Percentiles rank a stretch among this genome's conserved stretches.
Evolutionary conservation across 1,284 basidiomycete species (phyloP).

Genomic region (Golubevia sp.): DNA sequence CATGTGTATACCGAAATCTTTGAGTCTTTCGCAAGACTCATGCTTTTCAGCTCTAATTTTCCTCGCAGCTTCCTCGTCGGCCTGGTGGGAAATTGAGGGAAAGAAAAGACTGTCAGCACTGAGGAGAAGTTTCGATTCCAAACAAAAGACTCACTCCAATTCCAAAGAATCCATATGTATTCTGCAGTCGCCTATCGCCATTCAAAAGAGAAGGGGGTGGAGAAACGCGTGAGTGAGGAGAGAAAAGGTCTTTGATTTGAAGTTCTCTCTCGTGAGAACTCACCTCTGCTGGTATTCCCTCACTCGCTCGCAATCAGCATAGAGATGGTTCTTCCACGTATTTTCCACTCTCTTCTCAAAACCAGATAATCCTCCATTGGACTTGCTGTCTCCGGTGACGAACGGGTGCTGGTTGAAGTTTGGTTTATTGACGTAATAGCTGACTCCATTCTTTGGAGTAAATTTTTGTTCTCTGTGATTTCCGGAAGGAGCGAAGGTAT

Average conservation of each 20-base stretch:
- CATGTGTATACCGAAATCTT: slow-evolving; percentile 37
- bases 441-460: slow-evolving; percentile 35
- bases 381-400: slow-evolving; percentile 21
- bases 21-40: slow-evolving; percentile 51
- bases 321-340: slow-evolving; percentile 32
- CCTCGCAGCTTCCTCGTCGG: slow-evolving; percentile 32
- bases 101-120: slow-evolving; percentile 1
- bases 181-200: neutral
- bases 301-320: slow-evolving; percentile 25
- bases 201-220: too few relatives aligned
- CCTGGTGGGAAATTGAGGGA: slow-evolving; percentile 12
- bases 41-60: slow-evolving; percentile 43
- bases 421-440: slow-evolving; percentile 51
- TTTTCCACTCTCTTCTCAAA: slow-evolving; percentile 46
- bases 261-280: neutral
- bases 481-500: slow-evolving; percentile 33
- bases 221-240: too few relatives aligned
- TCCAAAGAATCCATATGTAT: slow-evolving; percentile 39
- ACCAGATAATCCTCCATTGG: slow-evolving; percentile 11
- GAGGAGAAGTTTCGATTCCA: slow-evolving; percentile 11
- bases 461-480: slow-evolving; percentile 35
- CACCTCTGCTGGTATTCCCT: slow-evolving; percentile 36
- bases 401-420: slow-evolving; percentile 48
- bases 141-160: slow-evolving; percentile 20
- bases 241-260: too few relatives aligned